Evolutionary conservation across 139 green algal species (phyloP).

Genomic region (Chlamydomonas eustigma): DNA sequence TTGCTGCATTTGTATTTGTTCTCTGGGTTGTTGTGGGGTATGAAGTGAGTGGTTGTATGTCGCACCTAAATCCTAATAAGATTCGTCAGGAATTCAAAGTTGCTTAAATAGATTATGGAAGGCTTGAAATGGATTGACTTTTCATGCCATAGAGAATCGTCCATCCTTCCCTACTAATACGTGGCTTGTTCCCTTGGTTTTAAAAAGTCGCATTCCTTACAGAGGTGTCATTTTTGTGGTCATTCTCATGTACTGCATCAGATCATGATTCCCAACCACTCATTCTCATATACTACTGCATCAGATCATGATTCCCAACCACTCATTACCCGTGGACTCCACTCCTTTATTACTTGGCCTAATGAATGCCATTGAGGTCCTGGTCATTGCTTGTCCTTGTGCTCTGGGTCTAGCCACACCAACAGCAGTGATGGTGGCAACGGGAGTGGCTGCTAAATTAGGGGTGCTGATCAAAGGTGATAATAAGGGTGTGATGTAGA

Average conservation of each 20-base stretch:
- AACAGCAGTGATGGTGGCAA: slow-evolving; percentile 97
- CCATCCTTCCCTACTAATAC: too few species aligned
- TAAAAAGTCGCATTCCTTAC: too few species aligned
- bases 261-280: too few species aligned
- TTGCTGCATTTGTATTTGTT: slow-evolving; percentile 63
- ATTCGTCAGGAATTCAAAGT: neutral
- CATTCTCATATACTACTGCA: too few species aligned
- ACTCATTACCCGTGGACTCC: slow-evolving; percentile 78
- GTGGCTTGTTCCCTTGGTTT: too few species aligned
- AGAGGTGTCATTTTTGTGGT: too few species aligned
- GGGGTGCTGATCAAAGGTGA: slow-evolving; percentile 94
- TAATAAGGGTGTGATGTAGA: neutral
- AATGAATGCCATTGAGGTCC: slow-evolving; percentile 86
- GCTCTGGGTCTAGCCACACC: slow-evolving; percentile 93
- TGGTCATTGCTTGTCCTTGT: slow-evolving; percentile 98
- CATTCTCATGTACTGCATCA: too few species aligned
- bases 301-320: too few species aligned
- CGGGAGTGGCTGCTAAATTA: slow-evolving; percentile 68
- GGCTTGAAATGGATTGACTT: too few species aligned
- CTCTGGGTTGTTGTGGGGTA: slow-evolving; percentile 3
- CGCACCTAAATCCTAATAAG: neutral
- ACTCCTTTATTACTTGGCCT: slow-evolving; percentile 87
- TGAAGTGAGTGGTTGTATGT: slow-evolving; percentile 1
- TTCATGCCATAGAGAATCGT: too few species aligned
- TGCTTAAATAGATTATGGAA: too few species aligned